A percentile compares a stretch with the other conserved stretches of the same genome.
Conservation (phyloP, 2,329 filamentous ascomycete species). For the Aspergillus arachidicola region DNA sequence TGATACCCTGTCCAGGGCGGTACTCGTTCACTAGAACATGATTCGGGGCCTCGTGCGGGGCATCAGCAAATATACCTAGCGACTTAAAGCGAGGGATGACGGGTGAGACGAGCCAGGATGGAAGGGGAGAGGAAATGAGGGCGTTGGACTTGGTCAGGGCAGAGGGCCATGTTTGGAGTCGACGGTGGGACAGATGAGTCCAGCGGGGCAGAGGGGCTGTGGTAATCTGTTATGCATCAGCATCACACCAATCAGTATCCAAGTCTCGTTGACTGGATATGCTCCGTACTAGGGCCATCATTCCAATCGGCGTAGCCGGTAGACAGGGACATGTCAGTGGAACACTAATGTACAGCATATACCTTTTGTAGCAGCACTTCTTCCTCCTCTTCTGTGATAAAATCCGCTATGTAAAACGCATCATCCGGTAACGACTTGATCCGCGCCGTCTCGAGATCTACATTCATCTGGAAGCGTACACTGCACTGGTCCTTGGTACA, state of each 20-base stretch:
- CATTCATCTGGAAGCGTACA: constrained; percentile 4
- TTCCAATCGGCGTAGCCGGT: background rate
- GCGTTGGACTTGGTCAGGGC: constrained; percentile 74
- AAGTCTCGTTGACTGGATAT: background rate
- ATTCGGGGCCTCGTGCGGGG: constrained; percentile 78
- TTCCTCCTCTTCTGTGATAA: constrained; percentile 79
- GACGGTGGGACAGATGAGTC: constrained; percentile 84
- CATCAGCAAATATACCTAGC: constrained; percentile 58
- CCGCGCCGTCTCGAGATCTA: constrained; percentile 32
- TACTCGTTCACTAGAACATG: constrained; percentile 97
- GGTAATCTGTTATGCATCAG: constrained; percentile 35
- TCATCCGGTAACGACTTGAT: constrained; percentile 36
- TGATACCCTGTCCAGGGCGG: constrained; percentile 83
- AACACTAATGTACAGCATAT: background rate
- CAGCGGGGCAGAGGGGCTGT: constrained; percentile 74
- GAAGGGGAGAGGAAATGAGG: constrained; percentile 71
- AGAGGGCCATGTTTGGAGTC: constrained; percentile 88
- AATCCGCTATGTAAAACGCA: constrained; percentile 84
- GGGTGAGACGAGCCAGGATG: constrained; percentile 72
- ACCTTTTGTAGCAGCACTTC: constrained; percentile 70
- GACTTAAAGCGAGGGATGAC: constrained; percentile 61
- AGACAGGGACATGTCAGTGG: background rate
- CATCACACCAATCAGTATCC: constrained; percentile 3
- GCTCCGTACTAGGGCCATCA: background rate
- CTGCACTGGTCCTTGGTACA: background rate